Percentiles rank a stretch among this genome's conserved stretches.
Conservation (phyloP, 1,139 yeast genomes). For the Suhomyces bolitotheri region DNA sequence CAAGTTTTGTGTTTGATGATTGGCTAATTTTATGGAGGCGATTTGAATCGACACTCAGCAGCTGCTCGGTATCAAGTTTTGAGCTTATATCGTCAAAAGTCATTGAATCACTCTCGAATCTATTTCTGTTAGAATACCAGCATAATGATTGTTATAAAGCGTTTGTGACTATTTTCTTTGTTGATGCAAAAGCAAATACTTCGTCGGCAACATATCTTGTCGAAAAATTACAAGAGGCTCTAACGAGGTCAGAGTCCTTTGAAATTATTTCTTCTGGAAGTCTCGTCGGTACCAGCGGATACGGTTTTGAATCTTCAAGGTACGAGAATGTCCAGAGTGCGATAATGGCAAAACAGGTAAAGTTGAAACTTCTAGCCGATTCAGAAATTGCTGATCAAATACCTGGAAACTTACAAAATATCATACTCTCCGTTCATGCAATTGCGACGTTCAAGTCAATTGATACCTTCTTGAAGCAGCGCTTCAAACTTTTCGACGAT, state of each 20-base stretch:
- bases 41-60: constrained; percentile 34
- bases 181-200: constrained; percentile 23
- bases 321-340: constrained; percentile 42
- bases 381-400: constrained; percentile 26
- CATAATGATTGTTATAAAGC: constrained; percentile 37
- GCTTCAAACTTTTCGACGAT: constrained; percentile 29
- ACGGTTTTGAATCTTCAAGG: constrained; percentile 7
- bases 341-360: constrained; percentile 72
- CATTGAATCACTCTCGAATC: constrained; percentile 46
- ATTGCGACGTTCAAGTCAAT: constrained; percentile 81
- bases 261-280: constrained; percentile 64
- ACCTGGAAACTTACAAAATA: constrained; percentile 35
- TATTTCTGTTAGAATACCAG: constrained; percentile 33
- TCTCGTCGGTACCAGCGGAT: neutral
- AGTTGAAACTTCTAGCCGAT: constrained; percentile 49
- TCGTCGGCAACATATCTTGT: constrained; percentile 46
- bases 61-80: constrained; percentile 58
- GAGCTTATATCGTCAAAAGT: constrained; percentile 75
- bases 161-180: constrained; percentile 50
- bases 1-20: constrained; percentile 26
- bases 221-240: constrained; percentile 66
- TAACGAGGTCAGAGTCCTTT: constrained; percentile 75
- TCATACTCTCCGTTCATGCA: constrained; percentile 78
- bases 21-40: constrained; percentile 53
- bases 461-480: constrained; percentile 56